A percentile compares a stretch with the other conserved stretches of the same genome.
Conservation (phyloP, 2,329 filamentous ascomycete genomes). For the Xylaria sp. region DNA sequence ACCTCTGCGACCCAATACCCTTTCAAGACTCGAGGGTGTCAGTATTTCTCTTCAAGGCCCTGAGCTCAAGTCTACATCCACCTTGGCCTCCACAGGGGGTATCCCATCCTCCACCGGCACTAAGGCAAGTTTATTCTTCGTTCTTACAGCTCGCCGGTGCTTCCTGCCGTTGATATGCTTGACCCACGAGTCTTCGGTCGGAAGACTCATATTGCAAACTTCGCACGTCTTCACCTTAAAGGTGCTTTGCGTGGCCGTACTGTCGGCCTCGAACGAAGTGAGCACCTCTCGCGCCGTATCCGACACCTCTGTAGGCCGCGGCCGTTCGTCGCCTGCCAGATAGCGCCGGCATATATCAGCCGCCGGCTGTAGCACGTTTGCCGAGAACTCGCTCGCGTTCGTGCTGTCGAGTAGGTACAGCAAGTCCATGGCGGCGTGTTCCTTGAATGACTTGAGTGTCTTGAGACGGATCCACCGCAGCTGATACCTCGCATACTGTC, state of each 20-base stretch:
- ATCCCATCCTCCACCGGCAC: conserved; percentile 28
- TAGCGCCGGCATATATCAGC: conserved; percentile 66
- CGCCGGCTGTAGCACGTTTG: conserved; percentile 70
- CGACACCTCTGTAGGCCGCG: conserved; percentile 56
- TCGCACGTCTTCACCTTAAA: conserved; percentile 65
- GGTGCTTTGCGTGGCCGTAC: conserved; percentile 54
- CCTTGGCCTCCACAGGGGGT: background rate
- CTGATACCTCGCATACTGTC: conserved; percentile 87
- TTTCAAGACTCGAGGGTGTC: background rate
- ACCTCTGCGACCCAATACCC: background rate
- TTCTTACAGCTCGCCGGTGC: conserved; percentile 43
- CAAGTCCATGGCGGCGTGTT: conserved; percentile 57
- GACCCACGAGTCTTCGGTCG: conserved; percentile 61
- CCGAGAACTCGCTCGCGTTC: conserved; percentile 64
- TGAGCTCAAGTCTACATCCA: background rate
- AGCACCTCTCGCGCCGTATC: conserved; percentile 60
- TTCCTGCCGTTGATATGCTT: conserved; percentile 52
- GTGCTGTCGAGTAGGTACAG: conserved; percentile 85
- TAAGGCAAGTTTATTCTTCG: conserved; percentile 39
- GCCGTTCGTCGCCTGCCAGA: conserved; percentile 61
- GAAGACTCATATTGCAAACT: conserved; percentile 68
- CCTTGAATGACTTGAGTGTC: conserved; percentile 70
- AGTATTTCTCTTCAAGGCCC: background rate
- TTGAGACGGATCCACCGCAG: conserved; percentile 86
- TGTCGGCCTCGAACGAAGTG: conserved; percentile 60